These are phyloP conservation scores for Leptographium radiaticola DNA, from an alignment of 2,329 filamentous ascomycete genomes.

Conservation along the genomic window DNA sequence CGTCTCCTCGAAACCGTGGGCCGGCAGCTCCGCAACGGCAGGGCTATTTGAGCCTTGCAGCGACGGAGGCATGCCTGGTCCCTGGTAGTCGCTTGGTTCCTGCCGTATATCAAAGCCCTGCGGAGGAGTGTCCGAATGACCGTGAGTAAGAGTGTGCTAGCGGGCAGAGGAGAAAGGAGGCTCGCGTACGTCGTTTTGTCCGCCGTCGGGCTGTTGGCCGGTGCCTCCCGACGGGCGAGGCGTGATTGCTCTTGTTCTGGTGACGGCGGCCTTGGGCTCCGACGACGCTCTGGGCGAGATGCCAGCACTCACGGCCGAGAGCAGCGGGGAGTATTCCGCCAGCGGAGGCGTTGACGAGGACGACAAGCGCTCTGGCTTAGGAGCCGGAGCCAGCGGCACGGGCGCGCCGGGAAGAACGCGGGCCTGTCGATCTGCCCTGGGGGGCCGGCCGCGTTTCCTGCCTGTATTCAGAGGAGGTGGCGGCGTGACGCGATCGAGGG, in stretches of 20 bases:
- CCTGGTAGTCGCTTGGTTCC: background rate
- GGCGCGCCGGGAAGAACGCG: constrained; percentile 6
- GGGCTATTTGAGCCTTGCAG: background rate
- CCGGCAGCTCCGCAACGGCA: background rate
- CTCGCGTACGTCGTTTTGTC: background rate
- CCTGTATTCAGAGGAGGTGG: constrained; percentile 5
- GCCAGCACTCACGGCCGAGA: background rate
- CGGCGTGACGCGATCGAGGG: background rate
- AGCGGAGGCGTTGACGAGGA: background rate
- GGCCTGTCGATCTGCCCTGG: constrained; percentile 19
- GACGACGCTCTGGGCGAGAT: background rate
- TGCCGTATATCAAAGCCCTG: background rate
- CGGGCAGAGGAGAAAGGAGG: background rate
- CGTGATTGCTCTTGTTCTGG: background rate
- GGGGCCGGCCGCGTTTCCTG: constrained; percentile 21
- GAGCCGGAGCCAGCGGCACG: constrained; percentile 7
- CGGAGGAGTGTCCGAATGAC: background rate
- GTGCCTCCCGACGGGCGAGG: background rate
- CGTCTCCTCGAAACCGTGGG: background rate
- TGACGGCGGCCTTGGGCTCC: background rate
- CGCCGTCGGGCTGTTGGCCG: background rate
- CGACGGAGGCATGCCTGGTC: background rate
- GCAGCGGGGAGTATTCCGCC: background rate
- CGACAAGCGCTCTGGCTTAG: background rate
- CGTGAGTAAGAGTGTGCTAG: background rate